Evolutionary conservation across 2,329 filamentous ascomycete species (phyloP).

Genomic region (Mycogone perniciosa): DNA sequence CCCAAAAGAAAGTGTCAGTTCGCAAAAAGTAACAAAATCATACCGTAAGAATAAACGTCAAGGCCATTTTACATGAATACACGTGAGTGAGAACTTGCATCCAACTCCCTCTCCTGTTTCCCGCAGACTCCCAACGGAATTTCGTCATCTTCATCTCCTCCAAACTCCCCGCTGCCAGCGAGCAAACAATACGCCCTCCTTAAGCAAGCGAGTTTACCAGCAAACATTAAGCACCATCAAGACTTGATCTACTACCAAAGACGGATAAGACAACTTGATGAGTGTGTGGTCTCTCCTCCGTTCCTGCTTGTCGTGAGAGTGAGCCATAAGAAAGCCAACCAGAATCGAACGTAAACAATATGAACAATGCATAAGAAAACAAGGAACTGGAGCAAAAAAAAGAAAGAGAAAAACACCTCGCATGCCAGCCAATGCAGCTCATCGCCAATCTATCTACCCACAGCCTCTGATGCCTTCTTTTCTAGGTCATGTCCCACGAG

Average conservation of each 20-base stretch:
- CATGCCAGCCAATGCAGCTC: constrained; percentile 7
- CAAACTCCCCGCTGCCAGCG: constrained; percentile 1
- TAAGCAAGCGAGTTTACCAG: neutral
- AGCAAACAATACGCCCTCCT: neutral
- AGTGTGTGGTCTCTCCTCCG: constrained; percentile 3
- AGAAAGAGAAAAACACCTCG: neutral
- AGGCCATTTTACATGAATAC: too few relatives aligned
- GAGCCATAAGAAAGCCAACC: neutral
- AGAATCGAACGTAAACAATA: neutral
- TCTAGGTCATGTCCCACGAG: constrained; percentile 8
- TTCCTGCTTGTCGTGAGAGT: neutral
- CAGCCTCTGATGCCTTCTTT: constrained; percentile 3
- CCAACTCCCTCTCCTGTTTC: neutral
- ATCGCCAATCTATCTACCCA: constrained; percentile 9
- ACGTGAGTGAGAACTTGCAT: neutral
- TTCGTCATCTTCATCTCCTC: neutral
- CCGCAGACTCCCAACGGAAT: too few relatives aligned
- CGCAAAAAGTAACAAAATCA: too few relatives aligned
- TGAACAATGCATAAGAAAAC: neutral
- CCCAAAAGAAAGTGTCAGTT: too few relatives aligned
- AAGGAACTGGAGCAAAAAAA: neutral
- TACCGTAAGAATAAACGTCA: too few relatives aligned
- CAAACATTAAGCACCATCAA: constrained; percentile 1
- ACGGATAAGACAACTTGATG: neutral
- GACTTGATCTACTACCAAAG: neutral